phyloP scores from a whole-genome alignment of 352 stramenopile species.

The Plasmopara halstedii region DNA sequence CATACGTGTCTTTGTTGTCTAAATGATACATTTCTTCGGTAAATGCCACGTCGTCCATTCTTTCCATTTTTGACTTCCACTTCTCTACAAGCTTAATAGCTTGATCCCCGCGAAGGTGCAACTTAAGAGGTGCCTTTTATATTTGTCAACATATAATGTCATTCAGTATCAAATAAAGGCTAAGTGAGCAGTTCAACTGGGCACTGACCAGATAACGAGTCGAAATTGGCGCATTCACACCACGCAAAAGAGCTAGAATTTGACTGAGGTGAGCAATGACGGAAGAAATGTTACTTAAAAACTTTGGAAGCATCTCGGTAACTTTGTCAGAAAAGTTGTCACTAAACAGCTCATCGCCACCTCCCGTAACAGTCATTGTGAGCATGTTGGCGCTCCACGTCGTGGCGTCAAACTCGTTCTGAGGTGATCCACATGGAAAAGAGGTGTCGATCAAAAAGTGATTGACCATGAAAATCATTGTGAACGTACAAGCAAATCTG shows the following conservation, averaged over 20 bases:
- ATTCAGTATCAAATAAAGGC: background rate
- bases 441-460: slow-evolving; percentile 2
- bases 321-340: slow-evolving; percentile 12
- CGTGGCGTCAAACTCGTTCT: slow-evolving; percentile 44
- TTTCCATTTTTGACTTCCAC: slow-evolving; percentile 11
- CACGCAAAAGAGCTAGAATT: slow-evolving; percentile 32
- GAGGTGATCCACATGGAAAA: slow-evolving; percentile 1
- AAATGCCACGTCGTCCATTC: slow-evolving; percentile 1
- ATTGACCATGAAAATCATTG: too few species aligned
- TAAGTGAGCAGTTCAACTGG: background rate
- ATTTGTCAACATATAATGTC: slow-evolving; percentile 6
- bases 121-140: slow-evolving; percentile 5
- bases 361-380: slow-evolving; percentile 14
- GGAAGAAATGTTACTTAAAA: slow-evolving; percentile 16
- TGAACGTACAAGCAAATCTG: slow-evolving; percentile 54
- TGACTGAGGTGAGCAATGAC: slow-evolving; percentile 28
- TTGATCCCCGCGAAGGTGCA: slow-evolving; percentile 9
- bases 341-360: slow-evolving; percentile 28
- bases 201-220: slow-evolving; percentile 17
- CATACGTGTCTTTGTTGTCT: background rate
- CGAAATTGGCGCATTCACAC: slow-evolving; percentile 17
- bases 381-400: slow-evolving; percentile 31
- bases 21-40: background rate
- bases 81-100: slow-evolving; percentile 12
- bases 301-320: slow-evolving; percentile 28